Evolutionary conservation across 2,329 filamentous ascomycete species (phyloP).

Genomic region (Akanthomyces muscarius): DNA sequence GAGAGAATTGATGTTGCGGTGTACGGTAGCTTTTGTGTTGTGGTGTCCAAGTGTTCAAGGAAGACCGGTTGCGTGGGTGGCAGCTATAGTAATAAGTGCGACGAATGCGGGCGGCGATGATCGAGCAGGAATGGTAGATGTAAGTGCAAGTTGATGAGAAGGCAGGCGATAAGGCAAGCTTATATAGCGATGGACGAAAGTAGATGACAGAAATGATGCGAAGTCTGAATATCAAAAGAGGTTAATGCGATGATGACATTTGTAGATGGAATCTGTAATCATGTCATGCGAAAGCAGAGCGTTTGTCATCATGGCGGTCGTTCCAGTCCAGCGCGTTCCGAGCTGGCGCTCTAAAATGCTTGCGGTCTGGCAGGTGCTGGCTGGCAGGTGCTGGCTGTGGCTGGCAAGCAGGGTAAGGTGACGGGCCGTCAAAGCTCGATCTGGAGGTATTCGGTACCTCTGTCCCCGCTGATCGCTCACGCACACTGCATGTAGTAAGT

Average conservation of each 20-base stretch:
- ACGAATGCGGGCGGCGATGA: neutral
- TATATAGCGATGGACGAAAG: constrained; percentile 6
- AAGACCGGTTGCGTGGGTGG: neutral
- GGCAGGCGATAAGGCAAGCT: neutral
- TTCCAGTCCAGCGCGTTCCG: neutral
- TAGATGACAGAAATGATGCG: neutral
- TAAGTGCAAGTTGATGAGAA: neutral
- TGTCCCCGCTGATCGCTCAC: neutral
- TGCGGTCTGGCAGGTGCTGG: neutral
- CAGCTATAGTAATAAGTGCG: neutral
- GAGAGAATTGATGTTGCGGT: neutral
- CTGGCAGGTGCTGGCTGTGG: neutral
- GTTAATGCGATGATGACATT: constrained; percentile 13
- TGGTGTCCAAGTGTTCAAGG: neutral
- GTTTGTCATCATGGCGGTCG: constrained; percentile 9
- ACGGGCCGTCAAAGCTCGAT: neutral
- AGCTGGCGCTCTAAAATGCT: neutral
- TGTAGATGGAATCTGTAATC: constrained; percentile 14
- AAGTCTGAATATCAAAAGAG: neutral
- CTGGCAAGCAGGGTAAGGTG: neutral
- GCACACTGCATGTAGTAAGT: neutral
- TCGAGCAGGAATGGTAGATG: neutral
- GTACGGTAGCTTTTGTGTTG: neutral
- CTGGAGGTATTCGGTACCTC: neutral
- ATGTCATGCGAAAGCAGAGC: neutral